phyloP scores from a whole-genome alignment of 176 grass and related monocot genomes.

The Saccharum spontaneum region DNA sequence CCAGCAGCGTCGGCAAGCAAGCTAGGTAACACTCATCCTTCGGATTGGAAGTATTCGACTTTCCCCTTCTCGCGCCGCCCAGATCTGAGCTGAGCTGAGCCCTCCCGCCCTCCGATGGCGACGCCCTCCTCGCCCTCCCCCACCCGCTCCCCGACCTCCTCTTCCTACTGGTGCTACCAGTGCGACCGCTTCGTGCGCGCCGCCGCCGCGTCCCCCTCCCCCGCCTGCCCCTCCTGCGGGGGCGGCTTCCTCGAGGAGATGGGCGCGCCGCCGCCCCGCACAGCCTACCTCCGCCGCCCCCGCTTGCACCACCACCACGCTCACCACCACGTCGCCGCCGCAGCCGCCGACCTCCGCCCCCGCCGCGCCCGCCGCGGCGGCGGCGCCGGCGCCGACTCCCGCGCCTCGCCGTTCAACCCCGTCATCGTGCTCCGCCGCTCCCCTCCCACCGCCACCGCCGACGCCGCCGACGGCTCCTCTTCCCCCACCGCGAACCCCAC shows the following conservation, averaged over 20 bases:
- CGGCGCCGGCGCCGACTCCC: background rate
- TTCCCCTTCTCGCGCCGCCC: background rate
- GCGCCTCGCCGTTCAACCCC: constrained; percentile 77
- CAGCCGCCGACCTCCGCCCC: constrained; percentile 34
- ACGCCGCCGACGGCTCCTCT: background rate
- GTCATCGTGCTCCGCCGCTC: constrained; percentile 86
- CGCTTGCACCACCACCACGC: constrained; percentile 36
- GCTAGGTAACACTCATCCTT: no score
- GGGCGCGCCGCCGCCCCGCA: constrained; percentile 24
- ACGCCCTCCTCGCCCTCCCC: background rate
- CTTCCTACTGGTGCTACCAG: constrained; percentile 90
- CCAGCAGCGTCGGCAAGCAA: no score
- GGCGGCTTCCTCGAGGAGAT: constrained; percentile 98
- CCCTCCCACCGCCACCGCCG: background rate
- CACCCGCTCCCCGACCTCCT: background rate
- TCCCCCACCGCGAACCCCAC: background rate
- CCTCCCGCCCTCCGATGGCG: background rate
- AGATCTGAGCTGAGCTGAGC: constrained; percentile 27
- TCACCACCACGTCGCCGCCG: background rate
- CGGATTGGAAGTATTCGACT: no score
- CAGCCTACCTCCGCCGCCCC: constrained; percentile 34
- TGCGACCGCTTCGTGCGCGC: constrained; percentile 88
- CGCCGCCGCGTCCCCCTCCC: constrained; percentile 13
- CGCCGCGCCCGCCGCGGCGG: constrained; percentile 41
- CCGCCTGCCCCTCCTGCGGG: constrained; percentile 76